phyloP scores from a whole-genome alignment of 257 asterid species.

The Solanum bulbocastanum region DNA sequence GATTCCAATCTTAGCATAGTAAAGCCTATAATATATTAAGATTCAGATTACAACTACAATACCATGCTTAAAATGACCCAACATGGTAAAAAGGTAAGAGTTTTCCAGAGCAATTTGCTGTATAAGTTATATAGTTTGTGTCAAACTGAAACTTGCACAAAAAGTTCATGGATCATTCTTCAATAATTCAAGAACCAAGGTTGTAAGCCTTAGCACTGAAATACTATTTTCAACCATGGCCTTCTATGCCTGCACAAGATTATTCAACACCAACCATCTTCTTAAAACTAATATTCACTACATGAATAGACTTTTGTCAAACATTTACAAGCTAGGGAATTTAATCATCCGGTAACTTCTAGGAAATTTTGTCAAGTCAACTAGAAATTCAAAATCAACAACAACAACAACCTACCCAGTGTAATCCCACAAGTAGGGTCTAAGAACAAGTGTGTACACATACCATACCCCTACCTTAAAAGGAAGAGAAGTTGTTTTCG shows the following conservation, averaged over 20 bases:
- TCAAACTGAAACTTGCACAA: neutral
- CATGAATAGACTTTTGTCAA: neutral
- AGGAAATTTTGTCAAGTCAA: neutral
- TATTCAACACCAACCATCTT: neutral
- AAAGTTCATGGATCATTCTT: neutral
- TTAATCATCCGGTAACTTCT: neutral
- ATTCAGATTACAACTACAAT: neutral
- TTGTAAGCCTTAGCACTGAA: neutral
- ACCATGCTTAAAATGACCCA: neutral
- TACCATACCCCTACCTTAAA: neutral
- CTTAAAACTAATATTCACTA: neutral
- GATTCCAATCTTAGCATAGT: slow-evolving; percentile 91
- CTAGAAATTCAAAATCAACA: neutral
- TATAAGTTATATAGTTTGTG: neutral
- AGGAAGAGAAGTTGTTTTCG: neutral
- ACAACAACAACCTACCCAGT: neutral
- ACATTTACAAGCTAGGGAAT: neutral
- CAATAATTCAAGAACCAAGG: neutral
- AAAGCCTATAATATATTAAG: slow-evolving; percentile 52
- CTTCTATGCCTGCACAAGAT: neutral
- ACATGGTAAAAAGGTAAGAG: neutral
- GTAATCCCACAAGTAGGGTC: neutral
- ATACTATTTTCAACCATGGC: neutral
- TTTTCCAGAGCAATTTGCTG: neutral
- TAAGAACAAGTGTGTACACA: neutral